phyloP scores from a whole-genome alignment of 148 eudicot species.

The Heliamphora exappendiculata region DNA sequence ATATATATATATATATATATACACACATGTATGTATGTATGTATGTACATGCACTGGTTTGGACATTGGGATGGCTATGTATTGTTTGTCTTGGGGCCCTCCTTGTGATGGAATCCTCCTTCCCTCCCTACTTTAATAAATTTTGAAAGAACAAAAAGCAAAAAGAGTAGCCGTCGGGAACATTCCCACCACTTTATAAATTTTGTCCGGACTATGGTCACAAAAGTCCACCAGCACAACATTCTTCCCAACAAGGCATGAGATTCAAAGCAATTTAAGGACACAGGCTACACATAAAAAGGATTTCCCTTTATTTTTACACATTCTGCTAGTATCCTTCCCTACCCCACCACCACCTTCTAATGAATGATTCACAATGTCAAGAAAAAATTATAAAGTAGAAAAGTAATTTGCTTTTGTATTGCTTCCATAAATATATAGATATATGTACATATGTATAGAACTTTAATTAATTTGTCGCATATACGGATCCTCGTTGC shows the following conservation, averaged over 20 bases:
- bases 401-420: too few relatives aligned
- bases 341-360: too few relatives aligned
- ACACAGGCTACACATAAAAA: background rate
- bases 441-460: too few relatives aligned
- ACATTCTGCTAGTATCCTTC: constrained; percentile 7
- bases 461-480: too few relatives aligned
- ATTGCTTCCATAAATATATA: too few relatives aligned
- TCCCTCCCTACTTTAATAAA: background rate
- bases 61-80: too few relatives aligned
- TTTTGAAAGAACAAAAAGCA: constrained; percentile 10
- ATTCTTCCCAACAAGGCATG: constrained; percentile 22
- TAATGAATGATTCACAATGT: too few relatives aligned
- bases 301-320: constrained; percentile 17
- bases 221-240: background rate
- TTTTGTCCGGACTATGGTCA: constrained; percentile 24
- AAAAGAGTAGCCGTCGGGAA: constrained; percentile 23
- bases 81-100: constrained; percentile 5
- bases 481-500: too few relatives aligned
- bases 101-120: background rate
- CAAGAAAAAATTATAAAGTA: too few relatives aligned
- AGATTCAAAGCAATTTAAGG: constrained; percentile 24
- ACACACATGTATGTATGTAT: too few relatives aligned
- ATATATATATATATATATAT: too few relatives aligned
- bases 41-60: background rate
- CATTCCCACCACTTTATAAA: constrained; percentile 19